Evolutionary conservation across 2,329 filamentous ascomycete genomes (phyloP), one percentile per base, ranked within the genome.

Genomic region (Diaporthe citri): DNA sequence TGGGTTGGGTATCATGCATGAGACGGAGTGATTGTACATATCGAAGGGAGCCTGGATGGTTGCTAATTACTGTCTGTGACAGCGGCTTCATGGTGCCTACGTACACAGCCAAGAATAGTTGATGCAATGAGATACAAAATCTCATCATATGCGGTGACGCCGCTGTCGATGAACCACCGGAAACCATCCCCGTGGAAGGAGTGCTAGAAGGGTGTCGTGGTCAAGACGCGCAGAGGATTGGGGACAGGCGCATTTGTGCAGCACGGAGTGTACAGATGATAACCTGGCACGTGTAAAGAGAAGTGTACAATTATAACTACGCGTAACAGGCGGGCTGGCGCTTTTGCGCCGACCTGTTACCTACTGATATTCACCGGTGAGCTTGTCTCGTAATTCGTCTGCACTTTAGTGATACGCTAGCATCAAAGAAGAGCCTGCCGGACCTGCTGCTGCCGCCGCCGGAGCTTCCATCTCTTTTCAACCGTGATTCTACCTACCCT

Each of bases 1-100:
- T 52, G 74, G 74, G 9, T n/a, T 76, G 72, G 74, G 72, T 4
- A 76, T 76, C 41, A 74, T 71, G 57, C 72, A 62, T 28, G 57
- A 64, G 25, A 46, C 59, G 25, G 52, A 73, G 52, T 31, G 46
- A 62, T 31, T 41, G 31, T 48, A 41, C 46, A 34, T 36, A 7
- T 36, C 8, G 28, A 48, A 25, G 43, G 31, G 55, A 31, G 34
- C 36, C 34, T 31, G 41, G 10, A 28, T 31, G 15, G 13, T 28
- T 25, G 62, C 25, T 4, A 9, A 2, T 31, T n/a, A 46, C 15
- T 36, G 59, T 31, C 2, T 2, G 2, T 46, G 41, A 46, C 22
- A 46, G n/a, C 22, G 20, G 25, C 31, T 22, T 28, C 8, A 22
- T 22, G 17, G 43, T 36, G 20, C 28, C 66, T n/a, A 25, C 4